Evolutionary conservation across 768 basidiomycete genomes (phyloP), one percentile per base, ranked within the genome.

Genomic region (Lentinula aciculospora): DNA sequence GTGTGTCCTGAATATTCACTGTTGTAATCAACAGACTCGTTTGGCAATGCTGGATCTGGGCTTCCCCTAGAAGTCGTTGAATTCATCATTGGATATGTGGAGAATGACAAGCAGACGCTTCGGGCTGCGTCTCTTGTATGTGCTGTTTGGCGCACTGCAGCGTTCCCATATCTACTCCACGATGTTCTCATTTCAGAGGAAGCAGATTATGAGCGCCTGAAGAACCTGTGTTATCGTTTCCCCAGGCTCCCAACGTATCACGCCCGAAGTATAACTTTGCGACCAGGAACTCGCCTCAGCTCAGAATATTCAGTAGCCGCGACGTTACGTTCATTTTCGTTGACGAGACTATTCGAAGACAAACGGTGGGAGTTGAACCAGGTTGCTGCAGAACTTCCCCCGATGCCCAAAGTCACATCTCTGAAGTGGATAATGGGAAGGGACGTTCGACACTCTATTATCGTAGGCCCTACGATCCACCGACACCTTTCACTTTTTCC

Each of bases 211-310:
- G 54, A 44, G 40, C 54, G 54, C 8, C 15, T 56, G 19, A 42
- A 45, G 40, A 45, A 56, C 28, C 27, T 56, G 28, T 56, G 40
- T 19, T 10, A 34, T 15, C 54, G 54, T 17, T 56, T 56, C 40
- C 54, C 54, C 21, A 56, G 54, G 19, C 40, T 56, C 15, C 10
- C 54, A 21, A 56, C 54, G n/a, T 56, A 29, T 34, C 54, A 56
- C 21, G 32, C 42, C 19, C 54, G 44, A 45, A 46, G 28, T 28
- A 46, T 56, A 29, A 40, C 37, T 9, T 28, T 56, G 9, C 25
- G 54, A 19, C 54, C 54, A 25, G 42, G 54, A 28, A 42, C 21
- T 19, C 54, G 54, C 3, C 25, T 34, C 15, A 56, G 54, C 44
- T 44, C 54, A 27, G 31, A 42, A 21, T 8, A 45, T 28, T 29